Conservation (phyloP, 768 basidiomycete species). For the Boletus insuetus region DNA sequence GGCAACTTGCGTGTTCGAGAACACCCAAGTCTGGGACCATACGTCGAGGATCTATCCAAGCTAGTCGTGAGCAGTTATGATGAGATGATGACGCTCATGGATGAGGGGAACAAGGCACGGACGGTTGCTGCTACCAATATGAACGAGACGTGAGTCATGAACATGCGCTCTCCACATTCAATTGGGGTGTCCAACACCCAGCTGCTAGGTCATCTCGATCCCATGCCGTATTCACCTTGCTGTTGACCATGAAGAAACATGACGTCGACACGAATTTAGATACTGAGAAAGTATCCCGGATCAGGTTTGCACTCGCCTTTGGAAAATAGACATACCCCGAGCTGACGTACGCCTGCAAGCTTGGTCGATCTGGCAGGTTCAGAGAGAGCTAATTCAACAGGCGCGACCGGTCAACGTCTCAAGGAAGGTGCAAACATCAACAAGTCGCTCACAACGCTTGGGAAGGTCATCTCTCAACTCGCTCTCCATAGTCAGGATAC, state of each 20-base stretch:
- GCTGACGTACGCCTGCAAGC: slow-evolving; percentile 38
- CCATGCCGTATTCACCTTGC: slow-evolving; percentile 95
- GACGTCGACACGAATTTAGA: slow-evolving; percentile 84
- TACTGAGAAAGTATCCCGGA: slow-evolving; percentile 98
- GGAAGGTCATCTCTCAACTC: slow-evolving; percentile 94
- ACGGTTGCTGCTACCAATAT: slow-evolving; percentile 99
- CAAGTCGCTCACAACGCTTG: slow-evolving; percentile 95
- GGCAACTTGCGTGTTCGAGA: slow-evolving; percentile 96
- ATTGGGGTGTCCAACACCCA: slow-evolving; percentile 1
- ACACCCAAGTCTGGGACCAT: slow-evolving; percentile 95
- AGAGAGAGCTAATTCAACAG: slow-evolving; percentile 95
- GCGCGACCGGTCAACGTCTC: slow-evolving; percentile 91
- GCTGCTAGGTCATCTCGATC: slow-evolving; percentile 81
- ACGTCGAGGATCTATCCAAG: slow-evolving; percentile 96
- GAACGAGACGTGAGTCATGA: slow-evolving; percentile 89
- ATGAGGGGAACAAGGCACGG: slow-evolving; percentile 98
- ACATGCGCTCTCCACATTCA: background rate
- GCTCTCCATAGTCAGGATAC: slow-evolving; percentile 56
- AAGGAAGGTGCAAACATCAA: slow-evolving; percentile 99
- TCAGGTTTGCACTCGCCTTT: slow-evolving; percentile 53
- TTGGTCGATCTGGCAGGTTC: slow-evolving; percentile 96
- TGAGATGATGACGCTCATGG: slow-evolving; percentile 99
- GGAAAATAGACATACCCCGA: background rate
- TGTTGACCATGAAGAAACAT: slow-evolving; percentile 89
- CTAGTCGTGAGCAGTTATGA: slow-evolving; percentile 87